Conservation (phyloP, 2,329 filamentous ascomycete species). For the Nemania abortiva region DNA sequence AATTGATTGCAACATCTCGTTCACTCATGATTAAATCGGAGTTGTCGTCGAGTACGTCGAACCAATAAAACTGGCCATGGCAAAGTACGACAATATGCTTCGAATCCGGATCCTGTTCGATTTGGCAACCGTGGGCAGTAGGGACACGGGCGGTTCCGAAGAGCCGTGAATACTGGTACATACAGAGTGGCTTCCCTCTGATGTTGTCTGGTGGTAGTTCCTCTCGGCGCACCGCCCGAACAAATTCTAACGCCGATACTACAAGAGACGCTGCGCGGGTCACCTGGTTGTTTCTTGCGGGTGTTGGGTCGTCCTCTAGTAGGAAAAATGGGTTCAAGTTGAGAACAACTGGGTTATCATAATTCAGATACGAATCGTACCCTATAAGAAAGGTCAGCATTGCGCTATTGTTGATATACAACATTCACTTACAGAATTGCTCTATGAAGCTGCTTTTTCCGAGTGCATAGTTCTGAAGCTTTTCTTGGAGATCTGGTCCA, state of each 20-base stretch:
- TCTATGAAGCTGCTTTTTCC: slow-evolving; percentile 97
- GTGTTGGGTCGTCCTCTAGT: slow-evolving; percentile 96
- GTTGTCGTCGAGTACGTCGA: slow-evolving; percentile 95
- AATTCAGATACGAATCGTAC: slow-evolving; percentile 99
- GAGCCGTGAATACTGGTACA: slow-evolving; percentile 97
- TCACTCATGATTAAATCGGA: slow-evolving; percentile 97
- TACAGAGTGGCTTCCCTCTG: slow-evolving; percentile 87
- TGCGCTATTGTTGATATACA: neutral
- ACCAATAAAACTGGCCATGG: slow-evolving; percentile 98
- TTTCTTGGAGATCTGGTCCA: slow-evolving; percentile 87
- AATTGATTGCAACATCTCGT: slow-evolving; percentile 89
- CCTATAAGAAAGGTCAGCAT: slow-evolving; percentile 63
- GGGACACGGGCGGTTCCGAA: slow-evolving; percentile 96
- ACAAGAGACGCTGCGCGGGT: slow-evolving; percentile 93
- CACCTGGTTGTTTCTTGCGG: slow-evolving; percentile 95
- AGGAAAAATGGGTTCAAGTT: slow-evolving; percentile 99
- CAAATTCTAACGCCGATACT: slow-evolving; percentile 90
- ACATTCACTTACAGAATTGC: slow-evolving; percentile 84
- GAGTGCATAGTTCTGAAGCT: slow-evolving; percentile 88
- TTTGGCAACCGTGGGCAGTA: slow-evolving; percentile 93
- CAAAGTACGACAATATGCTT: slow-evolving; percentile 95
- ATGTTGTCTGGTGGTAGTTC: slow-evolving; percentile 91
- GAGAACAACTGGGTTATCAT: slow-evolving; percentile 95
- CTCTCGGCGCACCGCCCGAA: slow-evolving; percentile 90
- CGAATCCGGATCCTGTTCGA: slow-evolving; percentile 92